Evolutionary conservation across 306 rosid species (phyloP).

Genomic region (Vigna reflexopilosa): DNA sequence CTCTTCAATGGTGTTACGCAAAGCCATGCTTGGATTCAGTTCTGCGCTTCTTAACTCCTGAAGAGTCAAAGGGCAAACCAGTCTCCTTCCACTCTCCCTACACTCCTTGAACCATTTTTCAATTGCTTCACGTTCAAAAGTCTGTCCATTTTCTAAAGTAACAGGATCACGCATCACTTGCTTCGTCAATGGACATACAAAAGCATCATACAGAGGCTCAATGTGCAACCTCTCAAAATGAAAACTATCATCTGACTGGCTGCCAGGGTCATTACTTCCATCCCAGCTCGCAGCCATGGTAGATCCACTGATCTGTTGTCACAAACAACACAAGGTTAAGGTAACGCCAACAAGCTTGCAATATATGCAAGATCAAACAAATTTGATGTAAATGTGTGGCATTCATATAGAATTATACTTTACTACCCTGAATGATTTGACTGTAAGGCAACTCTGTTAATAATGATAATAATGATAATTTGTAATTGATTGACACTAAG

Average conservation of each 20-base stretch:
- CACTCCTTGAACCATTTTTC: constrained; percentile 98
- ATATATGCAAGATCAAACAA: constrained; percentile 7
- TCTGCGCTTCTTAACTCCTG: constrained; percentile 69
- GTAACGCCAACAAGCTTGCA: neutral
- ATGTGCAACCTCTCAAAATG: constrained; percentile 74
- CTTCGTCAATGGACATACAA: constrained; percentile 91
- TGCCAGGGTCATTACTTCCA: constrained; percentile 79
- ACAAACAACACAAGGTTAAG: constrained; percentile 39
- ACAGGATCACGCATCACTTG: constrained; percentile 96
- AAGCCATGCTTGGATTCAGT: constrained; percentile 92
- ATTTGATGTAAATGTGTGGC: neutral
- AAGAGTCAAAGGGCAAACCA: constrained; percentile 80
- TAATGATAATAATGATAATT: neutral
- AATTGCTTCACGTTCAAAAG: constrained; percentile 91
- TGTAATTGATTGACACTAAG: neutral
- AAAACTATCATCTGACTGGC: constrained; percentile 86
- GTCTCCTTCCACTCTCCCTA: constrained; percentile 81
- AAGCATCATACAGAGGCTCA: constrained; percentile 93
- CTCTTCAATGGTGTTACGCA: constrained; percentile 98
- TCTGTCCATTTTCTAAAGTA: constrained; percentile 86
- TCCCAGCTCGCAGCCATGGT: constrained; percentile 90
- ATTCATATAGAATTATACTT: neutral
- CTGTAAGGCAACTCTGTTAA: neutral
- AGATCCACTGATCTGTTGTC: constrained; percentile 49
- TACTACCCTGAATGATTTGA: neutral